These are phyloP conservation scores for Jamesozyma lodderae DNA, from an alignment of 805 yeast genomes.

Conservation along the genomic window DNA sequence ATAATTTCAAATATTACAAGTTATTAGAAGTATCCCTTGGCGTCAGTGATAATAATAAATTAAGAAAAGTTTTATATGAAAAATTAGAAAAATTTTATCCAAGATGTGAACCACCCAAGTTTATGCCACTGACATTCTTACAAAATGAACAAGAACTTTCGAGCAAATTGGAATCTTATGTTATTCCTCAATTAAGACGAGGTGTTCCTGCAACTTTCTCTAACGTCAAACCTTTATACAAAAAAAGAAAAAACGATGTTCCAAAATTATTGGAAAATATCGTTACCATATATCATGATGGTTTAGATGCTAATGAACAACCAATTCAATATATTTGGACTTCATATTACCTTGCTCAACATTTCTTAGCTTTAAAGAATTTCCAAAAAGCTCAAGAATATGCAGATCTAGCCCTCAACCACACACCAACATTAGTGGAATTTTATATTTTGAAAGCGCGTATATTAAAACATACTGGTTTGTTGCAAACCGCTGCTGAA, in stretches of 20 bases:
- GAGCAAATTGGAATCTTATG: constrained; percentile 42
- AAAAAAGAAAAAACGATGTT: constrained; percentile 33
- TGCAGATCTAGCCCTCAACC: constrained; percentile 55
- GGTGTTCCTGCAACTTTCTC: constrained; percentile 90
- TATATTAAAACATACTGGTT: constrained; percentile 63
- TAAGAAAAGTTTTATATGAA: constrained; percentile 52
- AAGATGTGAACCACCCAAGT: constrained; percentile 68
- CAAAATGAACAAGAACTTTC: constrained; percentile 40
- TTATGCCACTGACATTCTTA: constrained; percentile 68
- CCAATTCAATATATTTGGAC: constrained; percentile 53
- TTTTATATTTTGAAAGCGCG: constrained; percentile 73
- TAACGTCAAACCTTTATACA: constrained; percentile 73
- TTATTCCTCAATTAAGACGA: constrained; percentile 52
- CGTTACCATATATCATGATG: constrained; percentile 40
- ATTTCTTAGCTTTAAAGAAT: constrained; percentile 49
- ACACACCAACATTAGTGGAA: constrained; percentile 81
- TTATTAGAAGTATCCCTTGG: constrained; percentile 59
- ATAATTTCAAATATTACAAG: constrained; percentile 55
- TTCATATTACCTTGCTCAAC: constrained; percentile 67
- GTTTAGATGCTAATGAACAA: constrained; percentile 22
- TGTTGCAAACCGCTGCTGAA: constrained; percentile 51
- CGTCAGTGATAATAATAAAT: constrained; percentile 35
- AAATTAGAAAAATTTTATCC: constrained; percentile 68
- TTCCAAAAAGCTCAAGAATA: constrained; percentile 44
- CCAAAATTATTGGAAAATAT: constrained; percentile 40